Conservation (phyloP, 352 stramenopile species). For the Globisporangium okanoganense region DNA sequence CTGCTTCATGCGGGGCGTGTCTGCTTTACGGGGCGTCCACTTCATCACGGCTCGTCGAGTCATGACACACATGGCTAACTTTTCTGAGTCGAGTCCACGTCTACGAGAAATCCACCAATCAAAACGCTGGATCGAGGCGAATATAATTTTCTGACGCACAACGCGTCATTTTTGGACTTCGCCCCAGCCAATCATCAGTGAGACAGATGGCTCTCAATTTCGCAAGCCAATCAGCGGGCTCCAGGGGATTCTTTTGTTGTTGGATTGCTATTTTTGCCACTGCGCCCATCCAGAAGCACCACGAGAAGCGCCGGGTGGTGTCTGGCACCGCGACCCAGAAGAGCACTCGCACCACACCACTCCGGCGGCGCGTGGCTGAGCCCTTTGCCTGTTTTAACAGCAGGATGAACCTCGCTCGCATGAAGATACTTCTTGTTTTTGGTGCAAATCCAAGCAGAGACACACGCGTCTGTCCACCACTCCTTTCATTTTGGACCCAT, state of each 20-base stretch:
- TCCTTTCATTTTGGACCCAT: constrained; percentile 3
- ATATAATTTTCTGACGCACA: neutral
- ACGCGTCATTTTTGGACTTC: neutral
- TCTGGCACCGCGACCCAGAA: too few species aligned
- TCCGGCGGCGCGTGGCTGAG: too few species aligned
- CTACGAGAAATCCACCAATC: constrained; percentile 7
- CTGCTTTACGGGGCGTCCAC: too few species aligned
- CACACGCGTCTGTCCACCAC: neutral
- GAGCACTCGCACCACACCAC: too few species aligned
- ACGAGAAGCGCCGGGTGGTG: neutral
- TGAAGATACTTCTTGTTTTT: neutral
- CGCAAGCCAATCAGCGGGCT: neutral
- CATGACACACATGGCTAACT: constrained; percentile 3
- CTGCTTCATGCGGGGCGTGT: too few species aligned
- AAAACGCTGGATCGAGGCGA: neutral
- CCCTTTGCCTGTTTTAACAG: too few species aligned
- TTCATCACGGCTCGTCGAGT: neutral
- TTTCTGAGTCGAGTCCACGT: constrained; percentile 10
- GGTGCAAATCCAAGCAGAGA: constrained; percentile 2
- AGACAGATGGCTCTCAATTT: neutral
- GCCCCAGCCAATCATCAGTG: neutral
- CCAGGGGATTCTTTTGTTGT: constrained; percentile 1
- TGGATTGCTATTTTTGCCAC: neutral
- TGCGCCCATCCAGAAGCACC: neutral
- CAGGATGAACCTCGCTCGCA: neutral